Evolutionary conservation across 306 rosid genomes (phyloP).

Genomic region (Prosopis cineraria): DNA sequence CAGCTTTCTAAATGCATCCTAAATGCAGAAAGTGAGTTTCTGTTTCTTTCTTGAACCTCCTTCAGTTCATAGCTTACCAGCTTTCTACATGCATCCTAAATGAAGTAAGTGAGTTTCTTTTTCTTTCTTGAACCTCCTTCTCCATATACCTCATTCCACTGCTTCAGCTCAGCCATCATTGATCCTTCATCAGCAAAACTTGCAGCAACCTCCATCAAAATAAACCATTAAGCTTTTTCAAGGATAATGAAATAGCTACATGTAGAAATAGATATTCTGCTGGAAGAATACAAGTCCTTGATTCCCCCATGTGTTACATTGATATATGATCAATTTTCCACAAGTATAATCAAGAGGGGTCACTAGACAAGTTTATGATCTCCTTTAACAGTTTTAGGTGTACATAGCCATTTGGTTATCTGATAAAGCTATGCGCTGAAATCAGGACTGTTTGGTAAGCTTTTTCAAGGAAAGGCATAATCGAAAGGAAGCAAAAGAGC

Average conservation of each 20-base stretch:
- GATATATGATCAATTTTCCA: neutral
- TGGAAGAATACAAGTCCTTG: neutral
- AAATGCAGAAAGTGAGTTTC: constrained; percentile 87
- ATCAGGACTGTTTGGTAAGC: neutral
- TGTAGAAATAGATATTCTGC: neutral
- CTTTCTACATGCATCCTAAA: constrained; percentile 45
- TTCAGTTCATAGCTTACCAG: constrained; percentile 43
- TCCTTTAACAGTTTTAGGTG: neutral
- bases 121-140: constrained; percentile 98
- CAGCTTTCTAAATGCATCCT: constrained; percentile 33
- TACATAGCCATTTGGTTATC: neutral
- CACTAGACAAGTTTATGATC: neutral
- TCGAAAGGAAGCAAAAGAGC: neutral
- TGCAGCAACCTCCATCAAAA: constrained; percentile 72
- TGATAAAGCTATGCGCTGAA: neutral
- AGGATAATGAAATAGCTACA: neutral
- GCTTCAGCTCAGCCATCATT: constrained; percentile 83
- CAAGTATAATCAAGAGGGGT: neutral
- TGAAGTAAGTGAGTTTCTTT: constrained; percentile 89
- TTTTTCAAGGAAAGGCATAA: neutral
- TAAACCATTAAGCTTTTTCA: constrained; percentile 8
- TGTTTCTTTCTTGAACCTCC: constrained; percentile 97
- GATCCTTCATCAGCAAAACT: constrained; percentile 91
- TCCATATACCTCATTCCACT: constrained; percentile 90
- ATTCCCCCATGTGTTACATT: neutral